These are phyloP conservation scores for Kodamaea fukazawae DNA, from an alignment of 805 yeast species.

Conservation along the genomic window DNA sequence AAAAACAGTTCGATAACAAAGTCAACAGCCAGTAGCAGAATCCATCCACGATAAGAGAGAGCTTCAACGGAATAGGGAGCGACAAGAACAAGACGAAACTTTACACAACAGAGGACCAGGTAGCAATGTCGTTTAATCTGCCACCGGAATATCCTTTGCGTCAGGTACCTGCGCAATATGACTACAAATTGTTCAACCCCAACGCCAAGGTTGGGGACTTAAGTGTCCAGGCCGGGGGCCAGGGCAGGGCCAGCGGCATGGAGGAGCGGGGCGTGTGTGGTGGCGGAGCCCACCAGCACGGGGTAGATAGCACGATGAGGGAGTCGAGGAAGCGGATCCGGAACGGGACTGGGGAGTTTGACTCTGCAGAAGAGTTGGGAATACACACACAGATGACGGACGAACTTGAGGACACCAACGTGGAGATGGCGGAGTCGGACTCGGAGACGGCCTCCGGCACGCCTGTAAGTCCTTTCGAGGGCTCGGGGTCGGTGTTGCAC, in stretches of 20 bases:
- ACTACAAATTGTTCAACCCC: constrained; percentile 31
- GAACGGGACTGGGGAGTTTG: constrained; percentile 14
- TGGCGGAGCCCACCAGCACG: not conserved
- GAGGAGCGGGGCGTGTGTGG: not conserved
- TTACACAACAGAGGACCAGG: not conserved
- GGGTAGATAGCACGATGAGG: constrained; percentile 11
- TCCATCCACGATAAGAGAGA: not conserved
- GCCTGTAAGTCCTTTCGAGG: constrained; percentile 1
- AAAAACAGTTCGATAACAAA: constrained; percentile 4
- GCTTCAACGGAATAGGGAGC: not conserved
- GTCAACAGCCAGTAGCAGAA: not conserved
- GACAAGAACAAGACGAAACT: not conserved
- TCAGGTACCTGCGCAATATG: constrained; percentile 27
- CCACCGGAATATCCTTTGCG: constrained; percentile 37
- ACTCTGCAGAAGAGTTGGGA: constrained; percentile 7
- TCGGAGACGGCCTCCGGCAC: constrained; percentile 5
- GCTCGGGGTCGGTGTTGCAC: constrained; percentile 5
- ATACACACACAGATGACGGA: not conserved
- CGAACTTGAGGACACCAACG: constrained; percentile 5
- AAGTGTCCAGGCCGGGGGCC: constrained; percentile 31
- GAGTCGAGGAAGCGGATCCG: constrained; percentile 25
- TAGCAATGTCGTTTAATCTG: constrained; percentile 11
- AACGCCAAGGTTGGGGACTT: constrained; percentile 29
- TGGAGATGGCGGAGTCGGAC: constrained; percentile 6
- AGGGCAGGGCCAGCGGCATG: constrained; percentile 18